phyloP scores from a whole-genome alignment of 2,329 filamentous ascomycete species.

The Colletotrichum lentis region DNA sequence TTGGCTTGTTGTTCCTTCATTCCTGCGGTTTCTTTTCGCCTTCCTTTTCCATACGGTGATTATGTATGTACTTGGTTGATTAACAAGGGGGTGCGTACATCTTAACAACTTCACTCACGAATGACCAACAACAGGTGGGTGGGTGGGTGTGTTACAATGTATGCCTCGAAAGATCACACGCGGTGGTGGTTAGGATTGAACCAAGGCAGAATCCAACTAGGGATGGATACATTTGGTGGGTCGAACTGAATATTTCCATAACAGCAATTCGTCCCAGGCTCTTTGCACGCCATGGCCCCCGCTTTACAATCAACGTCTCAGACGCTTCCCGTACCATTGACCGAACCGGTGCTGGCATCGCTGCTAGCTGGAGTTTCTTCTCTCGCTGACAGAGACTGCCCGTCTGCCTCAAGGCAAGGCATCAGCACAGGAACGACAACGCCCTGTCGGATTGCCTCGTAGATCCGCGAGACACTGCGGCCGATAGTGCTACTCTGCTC shows the following conservation, averaged over 20 bases:
- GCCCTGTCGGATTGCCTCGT: slow-evolving; percentile 41
- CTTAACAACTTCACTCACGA: no score
- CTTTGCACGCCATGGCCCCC: not conserved
- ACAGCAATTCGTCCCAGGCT: not conserved
- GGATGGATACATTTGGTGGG: not conserved
- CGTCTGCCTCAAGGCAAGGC: not conserved
- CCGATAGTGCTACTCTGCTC: slow-evolving; percentile 48
- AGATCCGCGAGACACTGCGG: slow-evolving; percentile 45
- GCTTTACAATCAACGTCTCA: not conserved
- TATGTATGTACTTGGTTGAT: no score
- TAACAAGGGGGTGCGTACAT: no score
- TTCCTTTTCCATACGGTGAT: no score
- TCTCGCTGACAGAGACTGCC: not conserved
- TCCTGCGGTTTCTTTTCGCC: no score
- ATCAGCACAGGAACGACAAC: slow-evolving; percentile 24
- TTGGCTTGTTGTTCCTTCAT: no score
- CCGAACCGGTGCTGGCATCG: not conserved
- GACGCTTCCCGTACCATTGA: not conserved
- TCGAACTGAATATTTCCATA: not conserved
- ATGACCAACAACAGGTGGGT: no score
- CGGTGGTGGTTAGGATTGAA: not conserved
- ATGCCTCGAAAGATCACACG: not conserved
- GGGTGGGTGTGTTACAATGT: no score
- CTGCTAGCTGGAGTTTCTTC: not conserved
- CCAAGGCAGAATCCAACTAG: not conserved